Evolutionary conservation across 1,284 basidiomycete species (phyloP).

Genomic region (Heterobasidion occidentale): DNA sequence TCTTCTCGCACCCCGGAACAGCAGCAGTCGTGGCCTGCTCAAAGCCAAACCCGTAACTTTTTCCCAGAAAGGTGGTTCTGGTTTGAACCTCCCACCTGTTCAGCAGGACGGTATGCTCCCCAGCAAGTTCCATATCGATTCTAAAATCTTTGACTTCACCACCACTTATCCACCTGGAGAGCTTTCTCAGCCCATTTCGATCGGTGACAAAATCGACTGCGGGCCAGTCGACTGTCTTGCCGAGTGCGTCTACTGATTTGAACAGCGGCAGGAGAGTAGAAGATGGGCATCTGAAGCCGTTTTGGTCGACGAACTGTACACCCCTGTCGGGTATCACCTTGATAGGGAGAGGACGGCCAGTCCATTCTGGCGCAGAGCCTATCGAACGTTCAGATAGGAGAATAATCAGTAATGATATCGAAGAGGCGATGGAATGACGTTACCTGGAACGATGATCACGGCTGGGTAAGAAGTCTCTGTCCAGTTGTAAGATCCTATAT

Average conservation of each 20-base stretch:
- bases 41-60: constrained; percentile 40
- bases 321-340: constrained; percentile 41
- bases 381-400: background rate
- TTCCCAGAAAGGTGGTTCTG: constrained; percentile 21
- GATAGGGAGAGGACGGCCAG: constrained; percentile 33
- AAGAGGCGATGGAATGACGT: constrained; percentile 3
- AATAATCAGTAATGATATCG: background rate
- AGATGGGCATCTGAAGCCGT: constrained; percentile 34
- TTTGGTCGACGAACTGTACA: constrained; percentile 38
- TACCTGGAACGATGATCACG: constrained; percentile 41
- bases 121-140: constrained; percentile 25
- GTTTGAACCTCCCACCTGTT: constrained; percentile 37
- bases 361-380: constrained; percentile 50
- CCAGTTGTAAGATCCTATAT: constrained; percentile 45
- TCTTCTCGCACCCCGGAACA: background rate
- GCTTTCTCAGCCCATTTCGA: constrained; percentile 47
- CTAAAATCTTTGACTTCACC: constrained; percentile 1
- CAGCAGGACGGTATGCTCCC: constrained; percentile 42
- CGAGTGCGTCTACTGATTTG: constrained; percentile 35
- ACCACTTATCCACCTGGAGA: constrained; percentile 40
- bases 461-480: constrained; percentile 27
- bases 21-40: constrained; percentile 33
- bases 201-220: constrained; percentile 48
- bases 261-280: constrained; percentile 40
- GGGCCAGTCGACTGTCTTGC: constrained; percentile 34